phyloP scores from a whole-genome alignment of 2,329 filamentous ascomycete species.

The Venturiaceae sp. region DNA sequence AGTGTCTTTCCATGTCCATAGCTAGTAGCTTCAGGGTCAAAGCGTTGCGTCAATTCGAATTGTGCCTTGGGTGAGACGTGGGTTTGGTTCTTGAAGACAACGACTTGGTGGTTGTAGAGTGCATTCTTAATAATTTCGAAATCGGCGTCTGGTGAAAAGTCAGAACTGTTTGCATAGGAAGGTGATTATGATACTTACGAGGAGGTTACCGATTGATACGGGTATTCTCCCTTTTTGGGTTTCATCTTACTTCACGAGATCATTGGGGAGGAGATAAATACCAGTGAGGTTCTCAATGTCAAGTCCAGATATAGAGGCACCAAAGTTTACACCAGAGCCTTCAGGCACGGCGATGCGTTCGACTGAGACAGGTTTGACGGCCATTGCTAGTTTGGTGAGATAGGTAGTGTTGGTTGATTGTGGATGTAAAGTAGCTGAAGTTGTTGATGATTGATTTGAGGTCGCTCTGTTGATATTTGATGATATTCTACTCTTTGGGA shows the following conservation, averaged over 20 bases:
- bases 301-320: conserved; percentile 4
- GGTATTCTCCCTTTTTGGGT: conserved; percentile 7
- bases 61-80: conserved; percentile 59
- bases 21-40: conserved; percentile 52
- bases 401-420: not conserved
- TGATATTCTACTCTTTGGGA: not conserved
- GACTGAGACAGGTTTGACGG: conserved; percentile 3
- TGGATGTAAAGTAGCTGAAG: not conserved
- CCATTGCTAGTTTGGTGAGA: conserved; percentile 6
- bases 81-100: conserved; percentile 61
- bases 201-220: conserved; percentile 10
- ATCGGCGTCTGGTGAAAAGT: conserved; percentile 41
- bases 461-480: not conserved
- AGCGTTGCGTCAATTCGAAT: conserved; percentile 62
- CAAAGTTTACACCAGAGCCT: conserved; percentile 8
- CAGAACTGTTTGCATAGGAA: not conserved
- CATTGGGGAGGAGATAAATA: not conserved
- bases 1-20: conserved; percentile 73
- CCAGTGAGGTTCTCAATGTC: conserved; percentile 9
- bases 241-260: not conserved
- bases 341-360: conserved; percentile 5
- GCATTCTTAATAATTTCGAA: conserved; percentile 55
- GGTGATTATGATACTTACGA: conserved; percentile 2
- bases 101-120: conserved; percentile 58
- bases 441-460: not conserved